Evolutionary conservation across 345 rosid genomes (phyloP).

Genomic region (Eucalyptus brandiana): DNA sequence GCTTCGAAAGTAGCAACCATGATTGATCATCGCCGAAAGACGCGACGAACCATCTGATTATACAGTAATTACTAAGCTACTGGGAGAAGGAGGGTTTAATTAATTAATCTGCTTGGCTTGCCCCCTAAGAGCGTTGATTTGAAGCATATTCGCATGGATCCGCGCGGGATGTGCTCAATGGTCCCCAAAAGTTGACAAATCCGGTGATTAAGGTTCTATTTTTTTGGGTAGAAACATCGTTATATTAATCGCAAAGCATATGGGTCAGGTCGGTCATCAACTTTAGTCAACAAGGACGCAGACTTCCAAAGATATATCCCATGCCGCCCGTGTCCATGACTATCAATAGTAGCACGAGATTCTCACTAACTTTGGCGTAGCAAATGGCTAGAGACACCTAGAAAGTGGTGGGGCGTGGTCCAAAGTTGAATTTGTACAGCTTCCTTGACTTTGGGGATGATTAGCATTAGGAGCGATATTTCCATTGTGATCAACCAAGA

Average conservation of each 20-base stretch:
- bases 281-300: not conserved
- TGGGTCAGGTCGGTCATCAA: not conserved
- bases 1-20: not conserved
- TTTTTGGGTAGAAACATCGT: not conserved
- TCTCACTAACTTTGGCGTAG: not conserved
- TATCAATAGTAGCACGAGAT: not conserved
- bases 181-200: not conserved
- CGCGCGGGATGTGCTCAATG: not conserved
- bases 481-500: not conserved
- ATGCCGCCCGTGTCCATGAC: not conserved
- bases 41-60: not conserved
- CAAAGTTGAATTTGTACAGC: not conserved
- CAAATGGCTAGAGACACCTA: not conserved
- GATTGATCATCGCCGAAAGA: not conserved
- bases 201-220: not conserved
- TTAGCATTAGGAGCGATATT: not conserved
- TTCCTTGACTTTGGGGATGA: not conserved
- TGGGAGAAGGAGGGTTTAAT: not conserved
- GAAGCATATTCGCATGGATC: not conserved
- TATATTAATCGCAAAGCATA: not conserved
- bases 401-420: not conserved
- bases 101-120: not conserved
- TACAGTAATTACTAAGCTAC: not conserved
- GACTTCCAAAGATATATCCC: not conserved
- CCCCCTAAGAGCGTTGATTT: not conserved